Evolutionary conservation across 1,284 basidiomycete species (phyloP).

Genomic region (Ganoderma meredithae): DNA sequence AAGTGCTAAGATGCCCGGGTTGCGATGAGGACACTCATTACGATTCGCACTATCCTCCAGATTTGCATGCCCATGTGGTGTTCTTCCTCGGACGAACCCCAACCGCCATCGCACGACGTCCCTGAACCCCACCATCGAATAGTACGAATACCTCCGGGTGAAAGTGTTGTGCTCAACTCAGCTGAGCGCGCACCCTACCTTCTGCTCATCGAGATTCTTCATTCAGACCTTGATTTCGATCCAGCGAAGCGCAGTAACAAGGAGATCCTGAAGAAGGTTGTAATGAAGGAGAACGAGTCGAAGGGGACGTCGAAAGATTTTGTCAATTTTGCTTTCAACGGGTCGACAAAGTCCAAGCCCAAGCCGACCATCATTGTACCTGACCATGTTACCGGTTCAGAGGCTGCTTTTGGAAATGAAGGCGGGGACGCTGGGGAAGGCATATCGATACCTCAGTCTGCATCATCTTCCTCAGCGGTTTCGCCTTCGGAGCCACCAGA

Average conservation of each 20-base stretch:
- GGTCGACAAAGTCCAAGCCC: constrained; percentile 17
- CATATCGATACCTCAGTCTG: constrained; percentile 19
- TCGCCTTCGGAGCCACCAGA: constrained; percentile 39
- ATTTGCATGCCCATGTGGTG: constrained; percentile 99
- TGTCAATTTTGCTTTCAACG: constrained; percentile 38
- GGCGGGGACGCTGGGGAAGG: constrained; percentile 27
- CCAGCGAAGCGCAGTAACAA: constrained; percentile 86
- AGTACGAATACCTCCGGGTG: constrained; percentile 96
- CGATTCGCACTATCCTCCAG: constrained; percentile 46
- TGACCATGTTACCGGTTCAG: constrained; percentile 33
- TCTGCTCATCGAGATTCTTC: constrained; percentile 91
- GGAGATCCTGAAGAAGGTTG: constrained; percentile 86
- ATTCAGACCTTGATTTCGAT: constrained; percentile 94
- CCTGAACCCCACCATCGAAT: constrained; percentile 90
- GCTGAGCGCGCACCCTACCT: constrained; percentile 96
- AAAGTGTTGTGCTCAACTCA: constrained; percentile 98
- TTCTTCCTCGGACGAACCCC: constrained; percentile 68
- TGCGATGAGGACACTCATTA: constrained; percentile 16
- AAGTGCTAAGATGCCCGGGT: constrained; percentile 34
- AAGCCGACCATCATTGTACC: constrained; percentile 23
- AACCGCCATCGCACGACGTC: constrained; percentile 36
- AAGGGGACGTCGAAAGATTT: constrained; percentile 63
- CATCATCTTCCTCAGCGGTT: constrained; percentile 36
- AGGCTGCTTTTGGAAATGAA: constrained; percentile 38
- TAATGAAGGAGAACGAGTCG: constrained; percentile 73